A percentile compares a stretch with the other conserved stretches of the same genome.
Conservation (phyloP, 2,329 filamentous ascomycete species). For the Aspergillus novofumigatus region DNA sequence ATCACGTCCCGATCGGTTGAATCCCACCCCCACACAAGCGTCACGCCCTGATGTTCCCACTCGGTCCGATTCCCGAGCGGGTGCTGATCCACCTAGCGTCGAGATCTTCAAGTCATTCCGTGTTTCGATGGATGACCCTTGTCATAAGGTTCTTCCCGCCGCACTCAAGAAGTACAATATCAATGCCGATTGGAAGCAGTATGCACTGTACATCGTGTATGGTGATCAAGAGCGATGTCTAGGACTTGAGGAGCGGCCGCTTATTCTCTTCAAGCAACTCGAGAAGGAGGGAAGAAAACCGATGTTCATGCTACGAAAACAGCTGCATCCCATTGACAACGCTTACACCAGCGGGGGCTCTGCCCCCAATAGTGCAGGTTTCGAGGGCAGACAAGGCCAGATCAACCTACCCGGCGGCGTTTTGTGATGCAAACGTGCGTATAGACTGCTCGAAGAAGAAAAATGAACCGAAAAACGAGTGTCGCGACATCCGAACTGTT, state of each 20-base stretch:
- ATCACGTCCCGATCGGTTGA: constrained; percentile 30
- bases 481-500: constrained; percentile 5
- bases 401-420: constrained; percentile 33
- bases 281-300: constrained; percentile 97
- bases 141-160: constrained; percentile 92
- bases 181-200: constrained; percentile 94
- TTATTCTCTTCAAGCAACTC: constrained; percentile 95
- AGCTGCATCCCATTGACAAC: constrained; percentile 50
- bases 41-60: constrained; percentile 31
- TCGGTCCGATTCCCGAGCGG: constrained; percentile 26
- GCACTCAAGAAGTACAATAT: constrained; percentile 98
- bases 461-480: not conserved
- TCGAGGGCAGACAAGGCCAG: constrained; percentile 25
- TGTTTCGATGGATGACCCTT: constrained; percentile 96
- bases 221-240: constrained; percentile 96
- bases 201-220: constrained; percentile 96
- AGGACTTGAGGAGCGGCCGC: constrained; percentile 83
- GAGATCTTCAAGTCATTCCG: constrained; percentile 99
- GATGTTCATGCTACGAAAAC: constrained; percentile 92
- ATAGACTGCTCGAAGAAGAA: constrained; percentile 3
- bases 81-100: constrained; percentile 50
- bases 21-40: constrained; percentile 27
- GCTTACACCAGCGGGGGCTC: constrained; percentile 18
- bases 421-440: constrained; percentile 16
- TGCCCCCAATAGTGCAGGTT: constrained; percentile 30